These are phyloP conservation scores for Cryomyces minteri DNA, from an alignment of 495 filamentous ascomycete genomes.

Conservation along the genomic window DNA sequence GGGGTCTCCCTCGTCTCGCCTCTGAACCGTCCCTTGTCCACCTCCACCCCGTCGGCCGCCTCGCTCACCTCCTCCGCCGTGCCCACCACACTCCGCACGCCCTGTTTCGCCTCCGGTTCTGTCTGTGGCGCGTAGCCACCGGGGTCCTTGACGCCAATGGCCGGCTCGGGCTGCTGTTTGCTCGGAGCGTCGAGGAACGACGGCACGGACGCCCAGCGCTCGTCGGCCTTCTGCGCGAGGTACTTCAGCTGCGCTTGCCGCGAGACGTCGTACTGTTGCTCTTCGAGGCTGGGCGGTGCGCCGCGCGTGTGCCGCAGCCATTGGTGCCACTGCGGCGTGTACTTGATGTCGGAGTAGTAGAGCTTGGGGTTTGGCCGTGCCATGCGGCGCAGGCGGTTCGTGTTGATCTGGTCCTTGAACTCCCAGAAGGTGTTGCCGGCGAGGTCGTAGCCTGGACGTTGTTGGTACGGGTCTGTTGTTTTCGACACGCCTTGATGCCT, in stretches of 20 bases:
- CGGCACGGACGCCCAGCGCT: constrained; percentile 66
- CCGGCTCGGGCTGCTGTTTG: constrained; percentile 24
- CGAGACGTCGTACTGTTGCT: constrained; percentile 51
- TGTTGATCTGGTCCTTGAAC: constrained; percentile 47
- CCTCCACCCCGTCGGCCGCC: constrained; percentile 1
- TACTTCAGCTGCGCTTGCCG: constrained; percentile 52
- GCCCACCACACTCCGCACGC: constrained; percentile 8
- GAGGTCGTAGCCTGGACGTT: constrained; percentile 54
- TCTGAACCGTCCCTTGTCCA: constrained; percentile 9
- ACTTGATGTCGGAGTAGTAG: constrained; percentile 49
- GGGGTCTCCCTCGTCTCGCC: constrained; percentile 14
- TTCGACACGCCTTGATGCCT: too few species aligned
- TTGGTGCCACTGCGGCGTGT: constrained; percentile 75
- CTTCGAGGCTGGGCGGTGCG: constrained; percentile 49
- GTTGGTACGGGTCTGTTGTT: too few species aligned
- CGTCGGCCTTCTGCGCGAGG: constrained; percentile 63
- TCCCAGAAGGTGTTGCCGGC: constrained; percentile 90
- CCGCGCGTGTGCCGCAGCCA: constrained; percentile 77
- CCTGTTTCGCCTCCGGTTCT: constrained; percentile 4
- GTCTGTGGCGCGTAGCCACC: constrained; percentile 12
- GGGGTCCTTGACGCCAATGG: constrained; percentile 20
- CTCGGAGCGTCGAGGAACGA: constrained; percentile 39
- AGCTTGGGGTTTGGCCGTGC: constrained; percentile 42
- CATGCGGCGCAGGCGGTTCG: constrained; percentile 37
- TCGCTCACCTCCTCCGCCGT: constrained; percentile 7